Evolutionary conservation across 768 basidiomycete species (phyloP).

Genomic region (Neoboletus subvelutipes): DNA sequence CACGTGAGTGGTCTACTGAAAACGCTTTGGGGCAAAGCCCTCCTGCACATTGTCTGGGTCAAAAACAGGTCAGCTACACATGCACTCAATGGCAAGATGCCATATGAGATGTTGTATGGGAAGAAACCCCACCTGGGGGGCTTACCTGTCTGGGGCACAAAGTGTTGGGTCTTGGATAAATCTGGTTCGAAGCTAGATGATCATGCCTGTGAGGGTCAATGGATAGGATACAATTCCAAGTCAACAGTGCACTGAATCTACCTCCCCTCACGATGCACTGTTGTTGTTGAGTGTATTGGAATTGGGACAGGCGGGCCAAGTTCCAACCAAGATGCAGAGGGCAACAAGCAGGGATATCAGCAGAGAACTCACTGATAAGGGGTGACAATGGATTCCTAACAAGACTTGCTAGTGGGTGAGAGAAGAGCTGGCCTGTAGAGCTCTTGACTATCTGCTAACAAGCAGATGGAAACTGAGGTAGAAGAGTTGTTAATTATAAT

Average conservation of each 20-base stretch:
- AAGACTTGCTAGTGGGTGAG: too few species aligned
- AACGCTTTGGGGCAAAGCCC: too few species aligned
- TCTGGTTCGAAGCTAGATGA: background rate
- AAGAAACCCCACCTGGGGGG: background rate
- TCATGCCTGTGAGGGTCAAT: background rate
- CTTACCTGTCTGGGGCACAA: background rate
- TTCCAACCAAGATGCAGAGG: too few species aligned
- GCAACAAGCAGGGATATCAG: too few species aligned
- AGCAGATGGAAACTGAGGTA: too few species aligned
- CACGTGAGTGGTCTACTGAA: slow-evolving; percentile 7
- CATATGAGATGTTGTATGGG: background rate
- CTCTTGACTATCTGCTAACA: too few species aligned
- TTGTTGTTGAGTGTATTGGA: background rate
- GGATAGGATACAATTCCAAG: background rate
- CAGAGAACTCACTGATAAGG: too few species aligned
- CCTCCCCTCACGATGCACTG: too few species aligned
- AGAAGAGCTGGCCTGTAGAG: too few species aligned
- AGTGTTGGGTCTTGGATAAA: background rate
- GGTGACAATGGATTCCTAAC: too few species aligned
- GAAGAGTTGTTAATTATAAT: too few species aligned
- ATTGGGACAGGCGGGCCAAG: too few species aligned
- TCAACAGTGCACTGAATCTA: background rate
- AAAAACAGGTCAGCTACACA: background rate
- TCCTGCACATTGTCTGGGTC: background rate
- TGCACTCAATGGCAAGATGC: background rate